Base-by-base conservation (phyloP, 495 filamentous ascomycete genomes). In the Bombardia bombarda region DNA sequence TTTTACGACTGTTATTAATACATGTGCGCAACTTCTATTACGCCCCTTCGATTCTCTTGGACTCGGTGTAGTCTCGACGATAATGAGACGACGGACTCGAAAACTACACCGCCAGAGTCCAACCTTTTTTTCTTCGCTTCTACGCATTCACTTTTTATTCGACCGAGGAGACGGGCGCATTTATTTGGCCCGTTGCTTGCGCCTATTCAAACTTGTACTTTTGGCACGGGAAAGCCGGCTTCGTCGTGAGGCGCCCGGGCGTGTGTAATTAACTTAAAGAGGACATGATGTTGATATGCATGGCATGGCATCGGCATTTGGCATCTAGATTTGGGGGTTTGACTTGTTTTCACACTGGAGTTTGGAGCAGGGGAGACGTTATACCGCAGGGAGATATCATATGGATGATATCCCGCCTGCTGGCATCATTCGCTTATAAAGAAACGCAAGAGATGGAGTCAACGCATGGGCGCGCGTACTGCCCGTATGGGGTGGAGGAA, bases 271-370 rank as follows among this genome's bases (percentile, higher is more conserved):
- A 67, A 57, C 67, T 61, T 62, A 60, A 56, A 37, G n/a, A n/a
- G n/a, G n/a, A 63, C 59, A 61, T 70, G 61, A 66, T 69, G 65
- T 70, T 68, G 68, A 68, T 65, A 70, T 68, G 67, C 67, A 72
- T 68, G 65, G 68, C 65, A 70, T 59, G 65, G 66, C 67, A 70
- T 62, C 52, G 67, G 66, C 60, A 64, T 62, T 70, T 69, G 62
- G 66, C 67, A 68, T 69, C 62, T 72, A 72, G 68, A 72, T 63
- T 57, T 58, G 58, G 65, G 57, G 60, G 51, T 49, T 61, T 43
- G 38, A 47, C 50, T 45, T 50, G 42, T 47, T 46, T 22, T 42
- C 42, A 41, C 54, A 59, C 46, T 40, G 66, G 65, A 69, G 68
- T 69, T 55, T 49, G 66, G 66, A 71, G 68, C 62, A 69, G 24